Base-by-base conservation (phyloP, 805 yeast genomes). In the Starmerella sirachaensis region DNA sequence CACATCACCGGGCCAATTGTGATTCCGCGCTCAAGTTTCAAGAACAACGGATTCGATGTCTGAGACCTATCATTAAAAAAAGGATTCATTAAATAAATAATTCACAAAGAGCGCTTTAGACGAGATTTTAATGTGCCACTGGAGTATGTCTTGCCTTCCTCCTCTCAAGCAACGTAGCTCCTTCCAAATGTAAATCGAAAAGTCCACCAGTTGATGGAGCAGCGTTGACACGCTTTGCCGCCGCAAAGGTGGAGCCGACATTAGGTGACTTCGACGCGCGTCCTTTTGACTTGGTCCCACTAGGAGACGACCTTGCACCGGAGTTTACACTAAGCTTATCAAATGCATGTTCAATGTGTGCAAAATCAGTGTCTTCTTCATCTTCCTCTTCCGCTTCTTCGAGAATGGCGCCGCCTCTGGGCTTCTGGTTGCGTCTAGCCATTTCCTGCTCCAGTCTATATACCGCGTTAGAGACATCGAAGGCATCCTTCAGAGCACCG, bases 391-490 rank as follows among this genome's bases (percentile, higher is more conserved):
- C 61, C 24, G 57, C 60, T 42, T 62, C 64, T 26, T 52, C 53
- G 11, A 59, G 35, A 19, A 47, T 50, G 29, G 45, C 49, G 34
- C 41, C 27, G 28, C 31, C 26, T 9, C 16, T 50, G 30, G 35
- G 45, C 38, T 23, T 40, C 46, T 51, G 43, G 24, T 47, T 52
- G 24, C 48, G 50, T 6, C 60, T 47, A 6, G 69, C 66, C 41
- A 56, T 54, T 38, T 78, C 86, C 53, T 76, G 81, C 35, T 78
- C 84, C 62, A 70, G 69, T 51, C 94, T 74, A 54, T 82, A 88
- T 13, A 83, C 84, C 5, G 93, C 93, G 35, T 83, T 78, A 20
- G 85, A 76, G 7, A 83, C 74, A 51, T 83, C 93, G 57, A 83
- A 83, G 10, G 86, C 93, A 51, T 83, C 94, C 47, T 82, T 74